Evolutionary conservation across 306 rosid genomes (phyloP).

Genomic region (Lathyrus tuberosus): DNA sequence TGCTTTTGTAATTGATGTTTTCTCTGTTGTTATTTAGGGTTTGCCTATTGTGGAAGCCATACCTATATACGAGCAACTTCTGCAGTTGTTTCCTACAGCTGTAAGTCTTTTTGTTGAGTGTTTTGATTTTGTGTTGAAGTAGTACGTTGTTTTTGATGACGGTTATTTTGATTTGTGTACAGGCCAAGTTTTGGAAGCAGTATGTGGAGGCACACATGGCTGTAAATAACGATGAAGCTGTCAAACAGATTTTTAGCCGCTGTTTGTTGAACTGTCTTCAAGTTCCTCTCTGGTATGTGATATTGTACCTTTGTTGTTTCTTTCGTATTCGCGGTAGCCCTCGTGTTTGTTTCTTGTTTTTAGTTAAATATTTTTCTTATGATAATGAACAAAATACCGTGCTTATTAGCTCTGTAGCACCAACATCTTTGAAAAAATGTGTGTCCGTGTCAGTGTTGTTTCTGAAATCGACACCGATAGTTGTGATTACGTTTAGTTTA

Average conservation of each 20-base stretch:
- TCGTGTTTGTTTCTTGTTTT: neutral
- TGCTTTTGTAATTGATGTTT: neutral
- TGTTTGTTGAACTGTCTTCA: slow-evolving; percentile 87
- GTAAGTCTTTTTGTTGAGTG: slow-evolving; percentile 59
- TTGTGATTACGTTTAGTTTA: too few species aligned
- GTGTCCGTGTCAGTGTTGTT: too few species aligned
- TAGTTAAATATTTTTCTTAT: slow-evolving; percentile 24
- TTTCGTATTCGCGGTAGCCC: neutral
- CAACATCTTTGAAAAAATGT: too few species aligned
- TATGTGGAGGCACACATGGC: slow-evolving; percentile 94
- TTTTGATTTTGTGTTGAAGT: neutral
- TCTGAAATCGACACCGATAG: too few species aligned
- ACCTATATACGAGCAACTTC: slow-evolving; percentile 84
- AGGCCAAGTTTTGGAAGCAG: slow-evolving; percentile 98
- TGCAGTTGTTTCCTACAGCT: slow-evolving; percentile 76
- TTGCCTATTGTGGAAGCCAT: slow-evolving; percentile 85
- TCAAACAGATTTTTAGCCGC: slow-evolving; percentile 90
- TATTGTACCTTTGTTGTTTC: neutral
- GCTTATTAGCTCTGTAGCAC: too few species aligned
- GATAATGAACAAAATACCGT: neutral
- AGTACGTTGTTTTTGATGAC: slow-evolving; percentile 5
- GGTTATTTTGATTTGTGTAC: slow-evolving; percentile 37
- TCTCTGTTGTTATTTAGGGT: slow-evolving; percentile 51
- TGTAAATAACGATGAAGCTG: slow-evolving; percentile 87
- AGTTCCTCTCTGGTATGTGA: slow-evolving; percentile 86